Evolutionary conservation across 192 early-diverging fungal species (phyloP).

Genomic region (Spizellomyces sp.): DNA sequence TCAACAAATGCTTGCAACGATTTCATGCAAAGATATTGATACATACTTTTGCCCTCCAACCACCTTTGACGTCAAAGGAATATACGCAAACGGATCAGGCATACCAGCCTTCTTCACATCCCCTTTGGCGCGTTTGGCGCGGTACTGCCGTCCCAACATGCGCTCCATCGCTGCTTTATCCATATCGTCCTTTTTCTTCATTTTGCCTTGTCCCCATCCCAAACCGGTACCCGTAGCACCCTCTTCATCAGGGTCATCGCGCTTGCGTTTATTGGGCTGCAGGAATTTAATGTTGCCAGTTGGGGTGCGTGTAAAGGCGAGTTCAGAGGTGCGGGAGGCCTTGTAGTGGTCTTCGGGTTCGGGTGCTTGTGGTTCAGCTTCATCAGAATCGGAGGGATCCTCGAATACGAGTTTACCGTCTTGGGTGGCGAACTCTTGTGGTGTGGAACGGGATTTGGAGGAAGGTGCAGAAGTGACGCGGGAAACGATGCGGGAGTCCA

Average conservation of each 20-base stretch:
- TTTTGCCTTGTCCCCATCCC: constrained; percentile 36
- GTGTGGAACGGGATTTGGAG: constrained; percentile 6
- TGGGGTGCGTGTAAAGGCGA: constrained; percentile 82
- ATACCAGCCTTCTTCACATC: constrained; percentile 89
- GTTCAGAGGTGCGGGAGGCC: constrained; percentile 75
- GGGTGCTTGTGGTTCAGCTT: constrained; percentile 34
- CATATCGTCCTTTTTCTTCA: constrained; percentile 35
- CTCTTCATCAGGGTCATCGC: constrained; percentile 66
- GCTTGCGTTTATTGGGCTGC: constrained; percentile 49
- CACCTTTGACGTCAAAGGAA: constrained; percentile 78
- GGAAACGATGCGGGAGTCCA: constrained; percentile 80
- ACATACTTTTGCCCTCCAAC: constrained; percentile 49
- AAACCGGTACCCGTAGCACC: constrained; percentile 22
- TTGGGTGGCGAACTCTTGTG: constrained; percentile 58
- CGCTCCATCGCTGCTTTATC: constrained; percentile 6
- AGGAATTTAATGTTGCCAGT: constrained; percentile 89
- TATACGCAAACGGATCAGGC: constrained; percentile 94
- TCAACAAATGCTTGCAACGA: not conserved
- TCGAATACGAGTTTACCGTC: constrained; percentile 85
- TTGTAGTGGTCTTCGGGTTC: constrained; percentile 82
- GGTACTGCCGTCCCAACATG: constrained; percentile 78
- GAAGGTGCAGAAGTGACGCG: constrained; percentile 39
- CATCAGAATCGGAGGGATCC: constrained; percentile 60
- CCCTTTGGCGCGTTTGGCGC: constrained; percentile 81
- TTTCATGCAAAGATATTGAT: not conserved